Percentiles rank a stretch among this genome's conserved stretches.
Evolutionary conservation across 2,329 filamentous ascomycete genomes (phyloP).

Genomic region (Lachnum nothofagi): DNA sequence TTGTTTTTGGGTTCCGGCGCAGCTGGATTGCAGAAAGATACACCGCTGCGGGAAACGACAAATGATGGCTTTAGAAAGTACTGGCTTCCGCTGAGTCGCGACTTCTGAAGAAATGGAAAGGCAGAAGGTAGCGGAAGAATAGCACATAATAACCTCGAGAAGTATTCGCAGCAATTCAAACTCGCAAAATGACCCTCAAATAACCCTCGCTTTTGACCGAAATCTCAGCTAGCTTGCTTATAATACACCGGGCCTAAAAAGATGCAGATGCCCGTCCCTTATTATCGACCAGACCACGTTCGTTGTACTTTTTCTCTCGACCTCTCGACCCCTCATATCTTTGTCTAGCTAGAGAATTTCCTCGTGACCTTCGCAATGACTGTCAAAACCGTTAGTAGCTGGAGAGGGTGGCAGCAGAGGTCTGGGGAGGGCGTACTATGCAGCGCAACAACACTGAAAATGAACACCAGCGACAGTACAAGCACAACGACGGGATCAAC

Average conservation of each 20-base stretch:
- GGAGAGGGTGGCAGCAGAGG: background rate
- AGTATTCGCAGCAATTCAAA: no score
- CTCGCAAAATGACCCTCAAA: no score
- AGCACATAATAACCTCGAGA: no score
- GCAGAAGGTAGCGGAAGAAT: no score
- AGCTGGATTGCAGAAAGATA: no score
- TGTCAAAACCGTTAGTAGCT: constrained; percentile 35
- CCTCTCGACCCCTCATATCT: background rate
- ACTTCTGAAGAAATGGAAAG: no score
- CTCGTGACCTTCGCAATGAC: constrained; percentile 94
- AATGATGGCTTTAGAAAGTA: no score
- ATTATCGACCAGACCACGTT: background rate
- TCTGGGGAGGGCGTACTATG: constrained; percentile 72
- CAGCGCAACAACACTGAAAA: constrained; percentile 95
- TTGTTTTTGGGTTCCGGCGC: no score
- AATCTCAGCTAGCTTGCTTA: constrained; percentile 11
- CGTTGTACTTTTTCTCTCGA: background rate
- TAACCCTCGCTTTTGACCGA: background rate
- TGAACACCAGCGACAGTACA: constrained; percentile 94
- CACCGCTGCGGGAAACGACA: no score
- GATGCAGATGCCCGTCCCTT: constrained; percentile 3
- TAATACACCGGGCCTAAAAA: constrained; percentile 3
- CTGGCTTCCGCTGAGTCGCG: no score
- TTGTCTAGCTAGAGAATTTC: constrained; percentile 58
- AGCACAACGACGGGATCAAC: constrained; percentile 97